Base-by-base conservation (phyloP, 768 basidiomycete species). In the Amanita thiersii region DNA sequence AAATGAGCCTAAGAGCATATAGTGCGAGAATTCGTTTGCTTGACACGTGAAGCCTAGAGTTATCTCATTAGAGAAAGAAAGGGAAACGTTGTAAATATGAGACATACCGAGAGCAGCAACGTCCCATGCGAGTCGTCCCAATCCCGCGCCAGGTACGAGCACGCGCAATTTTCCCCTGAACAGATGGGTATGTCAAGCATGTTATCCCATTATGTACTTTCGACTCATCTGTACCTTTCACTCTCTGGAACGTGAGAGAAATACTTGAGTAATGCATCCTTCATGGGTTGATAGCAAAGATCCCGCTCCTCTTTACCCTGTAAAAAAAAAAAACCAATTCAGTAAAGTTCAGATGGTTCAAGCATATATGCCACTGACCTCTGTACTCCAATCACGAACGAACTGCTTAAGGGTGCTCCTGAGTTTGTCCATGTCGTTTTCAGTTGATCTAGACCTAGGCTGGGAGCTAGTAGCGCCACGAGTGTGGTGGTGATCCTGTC, bases 1-100 rank as follows among this genome's bases (percentile, higher is more conserved):
- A 55, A 81, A 83, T 3, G 93, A 96, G 2, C 86, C 70, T 3
- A 97, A 76, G 9, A 98, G 73, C 91, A 93, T 94, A 60, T 89
- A 90, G 50, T 93, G 86, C 23, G 88, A 91, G 57, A 96, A 96
- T 60, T 98, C 93, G 56, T 96, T 96, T 15, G 86, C 92, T 59
- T 94, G 92, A 49, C 86, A 90, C 1, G 84, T 63, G 51, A 91
- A 97, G 3, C 92, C 92, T 91, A 47, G 28, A 19, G 30, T 24
- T 24, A 15, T 24, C n/a, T 25, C 30, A 33, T 30, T 12, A 15
- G 7, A 17, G 12, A 12, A 47, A 40, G 33, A 20, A 44, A 3
- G 8, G 39, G 26, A 28, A 25, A 37, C 39, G 39, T 42, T 6
- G 32, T 28, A 12, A 11, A 35, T 0, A 33, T 11, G 37, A 28